Evolutionary conservation across 1,284 basidiomycete genomes (phyloP), one percentile per base, ranked within the genome.

Genomic region (Malassezia brasiliensis): DNA sequence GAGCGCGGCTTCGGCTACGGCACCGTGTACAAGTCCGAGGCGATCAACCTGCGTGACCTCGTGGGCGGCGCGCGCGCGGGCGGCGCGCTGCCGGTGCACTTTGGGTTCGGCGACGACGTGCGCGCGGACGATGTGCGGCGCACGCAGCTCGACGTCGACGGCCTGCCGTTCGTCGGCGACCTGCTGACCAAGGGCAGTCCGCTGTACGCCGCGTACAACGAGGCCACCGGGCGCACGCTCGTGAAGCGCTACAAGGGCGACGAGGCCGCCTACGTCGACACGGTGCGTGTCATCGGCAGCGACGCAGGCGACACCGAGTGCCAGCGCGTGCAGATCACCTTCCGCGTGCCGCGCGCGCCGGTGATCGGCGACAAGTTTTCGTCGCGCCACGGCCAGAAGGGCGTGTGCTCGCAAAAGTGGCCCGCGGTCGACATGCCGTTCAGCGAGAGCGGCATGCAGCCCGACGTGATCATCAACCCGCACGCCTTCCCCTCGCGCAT

Each of bases 351-450:
- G 20, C 88, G 94, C 69, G 83, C 90, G 8, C 94, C 94, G 38
- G 90, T 96, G 56, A 98, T 99, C 52, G 94, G 94, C 44, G 94
- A 99, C 80, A 98, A 98, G 79, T 99, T 98, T 77, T 96, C 91
- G 0, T 96, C 93, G 1, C 84, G 94, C 48, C 94, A 99, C 76
- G 94, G 94, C 40, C 94, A 99, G 77, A 99, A 99, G 77, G 94
- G 94, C 81, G 91, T 99, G 40, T 96, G 91, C 76, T 96, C 93
- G 52, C 94, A 98, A 74, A 96, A 96, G 77, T 99, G 91, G 89
- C 93, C 94, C 2, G 83, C 86, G 32, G 79, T 96, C 64, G 94
- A 99, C 76, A 96, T 99, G 94, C 94, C 94, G 8, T 98, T 98
- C 80, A 85, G 84, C 63, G 94, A 99, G 78, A 93, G 88, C 62